Conservation (phyloP, 768 basidiomycete species). For the Russula sp. region DNA sequence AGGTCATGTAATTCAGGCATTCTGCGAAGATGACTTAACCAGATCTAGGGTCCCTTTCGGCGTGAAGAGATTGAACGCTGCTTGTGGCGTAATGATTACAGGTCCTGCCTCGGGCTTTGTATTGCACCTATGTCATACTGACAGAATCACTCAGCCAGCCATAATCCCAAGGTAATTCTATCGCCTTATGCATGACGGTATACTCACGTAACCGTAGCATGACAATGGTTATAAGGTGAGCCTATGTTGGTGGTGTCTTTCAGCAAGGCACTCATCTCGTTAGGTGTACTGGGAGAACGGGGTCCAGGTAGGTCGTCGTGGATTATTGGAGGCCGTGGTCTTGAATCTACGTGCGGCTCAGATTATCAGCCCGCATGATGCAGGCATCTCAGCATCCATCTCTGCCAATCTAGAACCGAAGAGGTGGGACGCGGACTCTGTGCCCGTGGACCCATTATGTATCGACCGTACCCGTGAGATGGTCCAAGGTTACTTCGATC, state of each 20-base stretch:
- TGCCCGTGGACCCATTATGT: slow-evolving; percentile 39
- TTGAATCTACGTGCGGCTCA: slow-evolving; percentile 28
- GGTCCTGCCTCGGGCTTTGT: slow-evolving; percentile 33
- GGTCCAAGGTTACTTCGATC: slow-evolving; percentile 49
- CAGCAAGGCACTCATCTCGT: neutral
- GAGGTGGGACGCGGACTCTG: slow-evolving; percentile 34
- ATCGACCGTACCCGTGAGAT: slow-evolving; percentile 53
- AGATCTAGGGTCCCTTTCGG: slow-evolving; percentile 70
- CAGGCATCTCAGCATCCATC: slow-evolving; percentile 65
- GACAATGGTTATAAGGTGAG: slow-evolving; percentile 85
- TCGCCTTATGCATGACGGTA: neutral
- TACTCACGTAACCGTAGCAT: slow-evolving; percentile 36
- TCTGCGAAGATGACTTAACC: neutral
- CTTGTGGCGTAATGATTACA: slow-evolving; percentile 88
- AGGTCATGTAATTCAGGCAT: slow-evolving; percentile 22
- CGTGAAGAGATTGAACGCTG: slow-evolving; percentile 56
- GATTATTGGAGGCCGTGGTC: neutral
- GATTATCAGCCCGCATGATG: slow-evolving; percentile 83
- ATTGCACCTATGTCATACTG: slow-evolving; percentile 1
- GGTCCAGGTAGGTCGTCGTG: slow-evolving; percentile 49
- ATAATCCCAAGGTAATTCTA: slow-evolving; percentile 73
- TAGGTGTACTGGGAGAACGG: slow-evolving; percentile 90
- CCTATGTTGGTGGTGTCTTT: neutral
- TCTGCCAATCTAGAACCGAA: slow-evolving; percentile 49
- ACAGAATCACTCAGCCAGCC: slow-evolving; percentile 47